A percentile compares a stretch with the other conserved stretches of the same genome.
These are phyloP conservation scores for Endotrypanum monterogeii DNA, from an alignment of 208 protist species.

Conservation along the genomic window DNA sequence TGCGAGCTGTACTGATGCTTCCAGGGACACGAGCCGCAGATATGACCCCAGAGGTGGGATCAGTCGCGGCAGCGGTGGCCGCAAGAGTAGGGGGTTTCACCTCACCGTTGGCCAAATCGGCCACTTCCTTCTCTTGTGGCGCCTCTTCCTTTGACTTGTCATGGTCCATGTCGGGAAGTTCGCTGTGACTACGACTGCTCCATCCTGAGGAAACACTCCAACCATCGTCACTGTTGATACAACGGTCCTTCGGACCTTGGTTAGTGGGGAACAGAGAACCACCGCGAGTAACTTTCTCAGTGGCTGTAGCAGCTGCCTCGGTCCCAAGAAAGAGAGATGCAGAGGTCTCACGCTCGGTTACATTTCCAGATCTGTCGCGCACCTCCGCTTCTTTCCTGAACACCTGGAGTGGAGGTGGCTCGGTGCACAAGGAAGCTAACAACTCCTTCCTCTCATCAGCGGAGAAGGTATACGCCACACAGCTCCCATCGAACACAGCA, in stretches of 20 bases:
- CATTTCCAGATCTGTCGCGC: background rate
- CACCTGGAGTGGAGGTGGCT: conserved; percentile 20
- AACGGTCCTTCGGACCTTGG: background rate
- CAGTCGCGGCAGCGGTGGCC: background rate
- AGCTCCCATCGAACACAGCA: conserved; percentile 10
- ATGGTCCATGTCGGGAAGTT: background rate
- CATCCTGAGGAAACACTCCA: conserved; percentile 31
- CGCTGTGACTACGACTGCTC: conserved; percentile 25
- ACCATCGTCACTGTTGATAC: conserved; percentile 18
- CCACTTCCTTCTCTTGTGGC: background rate
- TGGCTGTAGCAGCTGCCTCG: background rate
- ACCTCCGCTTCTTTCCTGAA: conserved; percentile 21
- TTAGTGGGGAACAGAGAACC: background rate
- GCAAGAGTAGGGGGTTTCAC: background rate
- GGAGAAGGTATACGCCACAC: conserved; percentile 26
- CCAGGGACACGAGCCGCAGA: background rate
- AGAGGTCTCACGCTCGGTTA: background rate
- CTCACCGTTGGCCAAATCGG: background rate
- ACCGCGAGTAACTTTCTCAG: background rate
- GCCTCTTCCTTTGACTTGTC: background rate
- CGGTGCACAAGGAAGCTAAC: background rate
- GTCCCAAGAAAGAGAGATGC: background rate
- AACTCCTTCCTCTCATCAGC: conserved; percentile 13
- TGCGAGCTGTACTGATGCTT: conserved; percentile 5
- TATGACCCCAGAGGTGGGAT: background rate